These are phyloP conservation scores for Veloboletus limbatus DNA, from an alignment of 1,284 basidiomycete species.

Conservation along the genomic window DNA sequence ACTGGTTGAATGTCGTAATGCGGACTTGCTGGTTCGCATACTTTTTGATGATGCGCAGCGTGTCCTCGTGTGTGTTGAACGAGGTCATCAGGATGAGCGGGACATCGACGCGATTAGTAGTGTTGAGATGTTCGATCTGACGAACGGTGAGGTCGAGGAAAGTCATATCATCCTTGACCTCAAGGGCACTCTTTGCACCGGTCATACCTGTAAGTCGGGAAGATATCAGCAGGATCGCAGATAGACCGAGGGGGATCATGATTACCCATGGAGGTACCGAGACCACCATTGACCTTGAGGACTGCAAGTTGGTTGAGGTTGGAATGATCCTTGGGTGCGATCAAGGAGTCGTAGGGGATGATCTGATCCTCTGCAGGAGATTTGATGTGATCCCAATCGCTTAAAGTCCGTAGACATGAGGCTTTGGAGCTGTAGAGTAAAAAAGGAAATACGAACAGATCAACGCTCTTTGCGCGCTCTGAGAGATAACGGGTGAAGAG, in stretches of 20 bases:
- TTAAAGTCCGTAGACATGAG: constrained; percentile 36
- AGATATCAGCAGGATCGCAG: constrained; percentile 11
- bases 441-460: constrained; percentile 69
- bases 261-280: constrained; percentile 98
- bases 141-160: constrained; percentile 97
- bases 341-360: constrained; percentile 80
- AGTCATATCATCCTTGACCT: constrained; percentile 98
- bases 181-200: constrained; percentile 87
- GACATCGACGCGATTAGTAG: constrained; percentile 74
- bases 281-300: constrained; percentile 99
- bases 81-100: constrained; percentile 99
- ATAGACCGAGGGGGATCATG: constrained; percentile 22
- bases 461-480: constrained; percentile 92
- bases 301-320: constrained; percentile 96
- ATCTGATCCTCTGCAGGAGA: constrained; percentile 94
- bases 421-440: constrained; percentile 5
- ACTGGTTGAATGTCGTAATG: constrained; percentile 97
- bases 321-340: constrained; percentile 56
- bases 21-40: constrained; percentile 98
- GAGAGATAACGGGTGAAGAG: constrained; percentile 98
- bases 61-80: constrained; percentile 99
- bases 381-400: constrained; percentile 97
- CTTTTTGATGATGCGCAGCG: constrained; percentile 98
- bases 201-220: constrained; percentile 69
- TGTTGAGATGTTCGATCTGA: constrained; percentile 92